Conservation (phyloP, 495 filamentous ascomycete species). For the Bathelium albidoporum region DNA sequence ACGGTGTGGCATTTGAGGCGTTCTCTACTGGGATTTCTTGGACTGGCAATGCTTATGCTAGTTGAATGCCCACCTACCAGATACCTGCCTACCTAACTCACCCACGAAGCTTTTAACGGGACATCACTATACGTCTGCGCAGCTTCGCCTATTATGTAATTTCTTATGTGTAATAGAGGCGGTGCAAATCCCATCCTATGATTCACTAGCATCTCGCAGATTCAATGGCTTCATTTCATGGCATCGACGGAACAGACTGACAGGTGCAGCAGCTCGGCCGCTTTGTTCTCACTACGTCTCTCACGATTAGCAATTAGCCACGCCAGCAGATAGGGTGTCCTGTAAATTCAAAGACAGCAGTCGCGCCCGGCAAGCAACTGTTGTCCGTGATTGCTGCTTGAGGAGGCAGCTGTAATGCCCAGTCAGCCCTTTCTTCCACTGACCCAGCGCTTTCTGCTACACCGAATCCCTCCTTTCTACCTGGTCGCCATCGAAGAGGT, state of each 20-base stretch:
- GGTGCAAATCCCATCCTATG: not conserved
- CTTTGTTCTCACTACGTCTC: too few species aligned
- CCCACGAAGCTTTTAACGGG: too few species aligned
- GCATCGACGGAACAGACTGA: not conserved
- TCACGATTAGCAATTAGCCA: not conserved
- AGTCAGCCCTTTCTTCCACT: not conserved
- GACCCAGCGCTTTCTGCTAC: not conserved
- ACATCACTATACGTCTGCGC: too few species aligned
- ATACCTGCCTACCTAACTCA: too few species aligned
- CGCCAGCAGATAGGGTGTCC: not conserved
- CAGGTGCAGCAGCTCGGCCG: not conserved
- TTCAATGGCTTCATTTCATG: not conserved
- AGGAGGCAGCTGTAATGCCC: not conserved
- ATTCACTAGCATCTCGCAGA: not conserved
- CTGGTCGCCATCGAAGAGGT: not conserved
- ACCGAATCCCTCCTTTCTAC: not conserved
- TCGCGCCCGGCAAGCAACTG: too few species aligned
- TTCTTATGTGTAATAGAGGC: not conserved
- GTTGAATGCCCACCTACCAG: not conserved
- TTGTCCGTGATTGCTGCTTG: not conserved
- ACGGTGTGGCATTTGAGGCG: not conserved
- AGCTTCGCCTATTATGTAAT: too few species aligned
- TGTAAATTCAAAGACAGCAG: too few species aligned
- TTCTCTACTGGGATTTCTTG: not conserved
- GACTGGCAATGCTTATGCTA: not conserved